Percentiles rank a stretch among this genome's conserved stretches.
phyloP scores from a whole-genome alignment of 345 rosid genomes.

The Salix suchowensis region DNA sequence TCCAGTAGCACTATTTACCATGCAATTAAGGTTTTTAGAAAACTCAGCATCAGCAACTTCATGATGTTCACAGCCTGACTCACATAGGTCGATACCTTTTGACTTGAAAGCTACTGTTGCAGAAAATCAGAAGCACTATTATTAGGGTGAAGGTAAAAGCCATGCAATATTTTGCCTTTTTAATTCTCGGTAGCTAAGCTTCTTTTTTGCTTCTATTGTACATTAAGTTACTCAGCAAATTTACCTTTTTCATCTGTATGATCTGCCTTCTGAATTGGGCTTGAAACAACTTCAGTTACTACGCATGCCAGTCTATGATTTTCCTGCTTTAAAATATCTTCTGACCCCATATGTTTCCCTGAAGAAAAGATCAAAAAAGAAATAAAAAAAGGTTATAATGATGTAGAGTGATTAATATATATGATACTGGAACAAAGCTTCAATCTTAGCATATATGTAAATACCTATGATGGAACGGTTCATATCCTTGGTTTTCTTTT shows the following conservation, averaged over 20 bases:
- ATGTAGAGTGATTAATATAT: background rate
- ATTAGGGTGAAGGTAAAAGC: conserved; percentile 12
- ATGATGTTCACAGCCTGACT: conserved; percentile 16
- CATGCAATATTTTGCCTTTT: conserved; percentile 5
- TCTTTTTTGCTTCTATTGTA: background rate
- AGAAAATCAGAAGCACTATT: conserved; percentile 25
- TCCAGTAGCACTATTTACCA: conserved; percentile 15
- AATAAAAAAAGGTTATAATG: background rate
- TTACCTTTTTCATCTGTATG: conserved; percentile 36
- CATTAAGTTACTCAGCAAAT: background rate
- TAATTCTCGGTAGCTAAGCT: background rate
- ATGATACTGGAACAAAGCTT: conserved; percentile 9
- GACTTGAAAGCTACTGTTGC: conserved; percentile 28
- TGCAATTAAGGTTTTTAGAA: conserved; percentile 11
- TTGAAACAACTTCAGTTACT: conserved; percentile 25
- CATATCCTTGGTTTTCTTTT: conserved; percentile 22
- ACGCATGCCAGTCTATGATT: conserved; percentile 19
- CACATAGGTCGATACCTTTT: conserved; percentile 17
- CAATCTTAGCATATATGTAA: conserved; percentile 5
- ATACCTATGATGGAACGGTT: conserved; percentile 28
- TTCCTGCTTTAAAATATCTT: conserved; percentile 30
- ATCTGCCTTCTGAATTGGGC: conserved; percentile 21
- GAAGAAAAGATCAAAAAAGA: conserved; percentile 11
- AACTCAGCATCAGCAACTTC: conserved; percentile 24
- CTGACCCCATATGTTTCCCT: conserved; percentile 35